Evolutionary conservation across 306 rosid genomes (phyloP).

Genomic region (Cyclanthera cordifolia): DNA sequence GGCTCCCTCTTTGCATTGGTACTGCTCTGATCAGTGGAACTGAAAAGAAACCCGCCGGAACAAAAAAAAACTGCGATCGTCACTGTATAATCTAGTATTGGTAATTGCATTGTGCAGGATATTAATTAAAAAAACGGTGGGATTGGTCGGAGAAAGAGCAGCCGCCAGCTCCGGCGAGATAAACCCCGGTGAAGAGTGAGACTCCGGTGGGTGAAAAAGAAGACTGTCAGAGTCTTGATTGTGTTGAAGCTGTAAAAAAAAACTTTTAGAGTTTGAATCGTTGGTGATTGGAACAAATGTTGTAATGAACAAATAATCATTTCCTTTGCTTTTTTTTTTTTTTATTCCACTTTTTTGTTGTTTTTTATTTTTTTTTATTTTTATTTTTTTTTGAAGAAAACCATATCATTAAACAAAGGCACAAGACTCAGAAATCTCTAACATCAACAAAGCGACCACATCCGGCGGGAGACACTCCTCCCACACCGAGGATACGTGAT

Average conservation of each 20-base stretch:
- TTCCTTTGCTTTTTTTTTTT: neutral
- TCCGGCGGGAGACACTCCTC: no score
- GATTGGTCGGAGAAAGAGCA: no score
- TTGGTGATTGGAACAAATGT: conserved; percentile 4
- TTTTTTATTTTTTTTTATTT: neutral
- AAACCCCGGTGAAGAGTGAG: neutral
- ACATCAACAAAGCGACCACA: no score
- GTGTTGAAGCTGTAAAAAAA: conserved; percentile 5
- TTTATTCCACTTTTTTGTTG: neutral
- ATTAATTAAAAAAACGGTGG: neutral
- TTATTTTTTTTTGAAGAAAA: no score
- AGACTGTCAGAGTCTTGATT: neutral
- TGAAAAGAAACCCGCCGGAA: neutral
- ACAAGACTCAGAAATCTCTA: no score
- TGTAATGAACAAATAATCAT: conserved; percentile 13
- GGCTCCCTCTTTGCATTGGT: conserved; percentile 80
- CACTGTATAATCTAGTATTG: neutral
- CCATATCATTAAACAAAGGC: no score
- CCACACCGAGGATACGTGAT: no score
- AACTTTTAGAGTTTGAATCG: neutral
- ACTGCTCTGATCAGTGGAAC: conserved; percentile 46
- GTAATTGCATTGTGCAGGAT: neutral
- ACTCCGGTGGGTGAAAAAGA: no score
- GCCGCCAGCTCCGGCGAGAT: neutral
- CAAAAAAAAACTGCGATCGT: neutral